A percentile compares a stretch with the other conserved stretches of the same genome.
phyloP scores from a whole-genome alignment of 257 asterid genomes.

The Solanum tacnaense region DNA sequence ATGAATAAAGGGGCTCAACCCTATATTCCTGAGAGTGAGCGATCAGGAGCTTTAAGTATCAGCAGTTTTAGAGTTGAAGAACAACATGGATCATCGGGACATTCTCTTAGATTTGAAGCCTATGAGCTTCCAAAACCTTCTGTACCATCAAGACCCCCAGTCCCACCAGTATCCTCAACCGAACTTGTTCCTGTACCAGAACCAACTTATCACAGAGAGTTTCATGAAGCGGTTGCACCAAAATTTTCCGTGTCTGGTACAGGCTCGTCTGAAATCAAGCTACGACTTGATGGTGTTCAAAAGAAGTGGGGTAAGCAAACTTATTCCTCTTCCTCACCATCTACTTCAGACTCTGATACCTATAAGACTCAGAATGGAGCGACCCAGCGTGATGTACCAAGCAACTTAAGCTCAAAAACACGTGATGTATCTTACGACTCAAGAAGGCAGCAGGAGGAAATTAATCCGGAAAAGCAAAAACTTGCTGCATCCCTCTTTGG shows the following conservation, averaged over 20 bases:
- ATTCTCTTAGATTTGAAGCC: constrained; percentile 85
- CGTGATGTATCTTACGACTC: constrained; percentile 43
- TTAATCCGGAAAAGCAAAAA: constrained; percentile 74
- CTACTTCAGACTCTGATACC: constrained; percentile 36
- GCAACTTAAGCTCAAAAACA: constrained; percentile 30
- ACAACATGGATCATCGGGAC: constrained; percentile 50
- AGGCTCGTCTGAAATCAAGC: constrained; percentile 56
- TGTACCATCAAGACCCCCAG: constrained; percentile 34
- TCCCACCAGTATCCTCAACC: constrained; percentile 32
- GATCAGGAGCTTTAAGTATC: constrained; percentile 41
- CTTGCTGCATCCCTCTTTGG: constrained; percentile 96
- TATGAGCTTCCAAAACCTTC: constrained; percentile 81
- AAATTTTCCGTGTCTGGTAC: constrained; percentile 30
- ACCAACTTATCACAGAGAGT: constrained; percentile 40
- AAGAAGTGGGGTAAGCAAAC: constrained; percentile 87
- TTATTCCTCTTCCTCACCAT: constrained; percentile 34
- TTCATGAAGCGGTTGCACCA: constrained; percentile 30
- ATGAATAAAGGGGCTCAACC: constrained; percentile 84
- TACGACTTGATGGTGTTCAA: constrained; percentile 90
- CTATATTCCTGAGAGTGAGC: constrained; percentile 68
- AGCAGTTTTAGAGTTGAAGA: constrained; percentile 55
- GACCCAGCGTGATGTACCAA: constrained; percentile 24
- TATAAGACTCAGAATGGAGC: constrained; percentile 43
- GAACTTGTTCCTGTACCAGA: constrained; percentile 74
- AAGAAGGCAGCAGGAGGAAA: constrained; percentile 47